Conservation (phyloP, 176 grass and related monocot genomes). For the Juncus inflexus region DNA sequence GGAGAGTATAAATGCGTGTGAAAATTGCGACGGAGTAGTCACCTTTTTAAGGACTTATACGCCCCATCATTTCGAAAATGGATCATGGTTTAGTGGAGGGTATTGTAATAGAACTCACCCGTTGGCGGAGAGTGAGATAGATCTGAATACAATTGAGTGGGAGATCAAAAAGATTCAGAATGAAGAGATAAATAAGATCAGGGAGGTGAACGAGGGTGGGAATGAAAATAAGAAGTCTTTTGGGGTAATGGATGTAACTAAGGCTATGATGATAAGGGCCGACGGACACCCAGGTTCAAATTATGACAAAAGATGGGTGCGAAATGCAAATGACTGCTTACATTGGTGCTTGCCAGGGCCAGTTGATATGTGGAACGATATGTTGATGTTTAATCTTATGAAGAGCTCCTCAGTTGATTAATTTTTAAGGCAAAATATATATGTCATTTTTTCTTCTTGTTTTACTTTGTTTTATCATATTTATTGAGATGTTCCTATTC, state of each 20-base stretch:
- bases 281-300: slow-evolving; percentile 63
- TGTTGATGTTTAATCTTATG: slow-evolving; percentile 34
- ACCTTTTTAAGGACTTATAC: slow-evolving; percentile 62
- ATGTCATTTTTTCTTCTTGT: slow-evolving; percentile 2
- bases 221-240: slow-evolving; percentile 21
- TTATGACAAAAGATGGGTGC: slow-evolving; percentile 42
- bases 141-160: slow-evolving; percentile 32
- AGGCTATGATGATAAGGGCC: slow-evolving; percentile 83
- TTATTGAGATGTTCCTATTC: not conserved
- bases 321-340: slow-evolving; percentile 62
- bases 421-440: not conserved
- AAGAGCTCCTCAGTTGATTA: slow-evolving; percentile 19
- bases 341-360: slow-evolving; percentile 80
- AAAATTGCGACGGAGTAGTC: slow-evolving; percentile 33
- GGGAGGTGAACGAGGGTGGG: slow-evolving; percentile 11
- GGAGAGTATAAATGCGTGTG: slow-evolving; percentile 29
- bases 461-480: not conserved
- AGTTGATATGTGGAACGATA: slow-evolving; percentile 75
- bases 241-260: slow-evolving; percentile 69
- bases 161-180: slow-evolving; percentile 55
- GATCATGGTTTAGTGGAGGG: slow-evolving; percentile 57
- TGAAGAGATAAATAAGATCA: slow-evolving; percentile 60
- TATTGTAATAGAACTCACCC: slow-evolving; percentile 61
- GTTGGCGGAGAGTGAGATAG: slow-evolving; percentile 26
- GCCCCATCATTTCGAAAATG: slow-evolving; percentile 67